phyloP scores from a whole-genome alignment of 73 alveolate species.

The Paramecium biaurelia region DNA sequence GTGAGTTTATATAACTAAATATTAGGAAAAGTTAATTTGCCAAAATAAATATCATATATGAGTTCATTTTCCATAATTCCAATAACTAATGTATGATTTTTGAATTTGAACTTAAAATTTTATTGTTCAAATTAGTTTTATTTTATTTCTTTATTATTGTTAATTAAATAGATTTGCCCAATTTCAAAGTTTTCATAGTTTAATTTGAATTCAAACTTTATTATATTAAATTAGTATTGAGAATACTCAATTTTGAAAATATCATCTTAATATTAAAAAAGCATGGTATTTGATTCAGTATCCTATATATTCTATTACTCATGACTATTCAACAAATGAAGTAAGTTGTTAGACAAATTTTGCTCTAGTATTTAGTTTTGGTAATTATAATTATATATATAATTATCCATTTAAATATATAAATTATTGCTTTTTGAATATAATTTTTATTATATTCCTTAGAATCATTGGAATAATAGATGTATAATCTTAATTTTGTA shows the following conservation, averaged over 20 bases:
- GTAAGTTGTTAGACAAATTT: neutral
- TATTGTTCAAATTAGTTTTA: neutral
- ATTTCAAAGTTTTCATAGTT: neutral
- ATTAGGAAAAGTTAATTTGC: neutral
- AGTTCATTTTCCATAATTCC: neutral
- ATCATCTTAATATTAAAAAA: neutral
- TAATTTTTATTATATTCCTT: neutral
- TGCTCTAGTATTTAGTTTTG: neutral
- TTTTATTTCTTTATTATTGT: neutral
- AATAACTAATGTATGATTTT: neutral
- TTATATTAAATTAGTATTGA: neutral
- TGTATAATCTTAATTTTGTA: neutral
- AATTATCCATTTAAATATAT: neutral
- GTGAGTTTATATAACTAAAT: neutral
- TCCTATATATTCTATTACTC: neutral
- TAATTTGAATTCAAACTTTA: neutral
- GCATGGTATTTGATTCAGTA: neutral
- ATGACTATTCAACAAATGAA: neutral
- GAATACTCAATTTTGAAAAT: neutral
- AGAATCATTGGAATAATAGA: neutral
- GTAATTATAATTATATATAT: neutral
- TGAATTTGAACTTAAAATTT: neutral
- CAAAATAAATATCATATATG: neutral
- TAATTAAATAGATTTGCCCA: neutral
- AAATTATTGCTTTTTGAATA: neutral